Evolutionary conservation across 176 grass and related monocot genomes (phyloP).

Genomic region (Paspalum vaginatum): DNA sequence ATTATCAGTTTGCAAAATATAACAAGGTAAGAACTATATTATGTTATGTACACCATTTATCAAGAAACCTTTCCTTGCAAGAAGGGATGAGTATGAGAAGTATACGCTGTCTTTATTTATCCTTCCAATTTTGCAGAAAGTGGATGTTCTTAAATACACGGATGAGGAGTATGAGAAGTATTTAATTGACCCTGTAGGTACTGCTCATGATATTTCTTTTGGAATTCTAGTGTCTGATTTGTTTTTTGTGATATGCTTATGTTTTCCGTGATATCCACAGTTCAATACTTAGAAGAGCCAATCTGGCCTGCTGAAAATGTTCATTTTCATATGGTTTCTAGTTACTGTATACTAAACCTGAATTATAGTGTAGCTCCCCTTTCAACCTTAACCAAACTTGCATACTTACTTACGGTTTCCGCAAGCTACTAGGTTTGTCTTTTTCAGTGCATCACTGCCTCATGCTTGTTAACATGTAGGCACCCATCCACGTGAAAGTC

Average conservation of each 20-base stretch:
- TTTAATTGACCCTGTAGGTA: slow-evolving; percentile 97
- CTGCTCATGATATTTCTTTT: slow-evolving; percentile 36
- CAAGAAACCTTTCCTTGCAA: slow-evolving; percentile 3
- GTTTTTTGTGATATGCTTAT: background rate
- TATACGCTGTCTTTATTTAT: slow-evolving; percentile 45
- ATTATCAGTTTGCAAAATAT: slow-evolving; percentile 94
- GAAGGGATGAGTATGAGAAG: too few relatives aligned
- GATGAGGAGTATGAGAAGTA: slow-evolving; percentile 97
- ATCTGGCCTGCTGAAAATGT: background rate
- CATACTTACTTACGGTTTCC: background rate
- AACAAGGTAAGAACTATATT: slow-evolving; percentile 68
- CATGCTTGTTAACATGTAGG: background rate
- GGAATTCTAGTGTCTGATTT: slow-evolving; percentile 12
- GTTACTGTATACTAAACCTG: background rate
- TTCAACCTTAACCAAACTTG: background rate
- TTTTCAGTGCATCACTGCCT: background rate
- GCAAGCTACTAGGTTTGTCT: background rate
- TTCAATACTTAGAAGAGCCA: background rate
- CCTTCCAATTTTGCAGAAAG: slow-evolving; percentile 67
- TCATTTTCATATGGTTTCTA: background rate
- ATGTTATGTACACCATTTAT: slow-evolving; percentile 1
- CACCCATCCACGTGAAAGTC: background rate
- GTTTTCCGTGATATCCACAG: background rate
- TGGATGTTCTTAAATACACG: slow-evolving; percentile 83
- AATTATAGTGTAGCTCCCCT: background rate